Conservation (phyloP, 345 rosid species). For the Syzygium grande region DNA sequence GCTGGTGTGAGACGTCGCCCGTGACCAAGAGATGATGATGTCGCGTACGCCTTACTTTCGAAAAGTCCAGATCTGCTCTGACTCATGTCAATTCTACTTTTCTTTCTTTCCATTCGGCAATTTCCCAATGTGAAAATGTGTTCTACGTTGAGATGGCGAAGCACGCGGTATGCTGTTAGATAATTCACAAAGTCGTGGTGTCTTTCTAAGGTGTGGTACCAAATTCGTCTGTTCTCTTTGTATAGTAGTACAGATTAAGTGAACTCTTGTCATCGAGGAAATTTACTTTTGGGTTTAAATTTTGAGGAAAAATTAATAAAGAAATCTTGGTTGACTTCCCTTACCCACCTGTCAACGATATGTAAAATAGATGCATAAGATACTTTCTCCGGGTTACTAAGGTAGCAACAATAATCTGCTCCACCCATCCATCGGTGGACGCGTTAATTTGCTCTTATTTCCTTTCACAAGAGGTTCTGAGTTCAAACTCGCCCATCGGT, state of each 20-base stretch:
- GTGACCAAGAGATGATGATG: neutral
- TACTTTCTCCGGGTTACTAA: too few species aligned
- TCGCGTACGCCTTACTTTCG: neutral
- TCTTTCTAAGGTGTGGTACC: neutral
- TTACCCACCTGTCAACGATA: too few species aligned
- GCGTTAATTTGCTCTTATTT: too few species aligned
- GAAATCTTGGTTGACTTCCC: too few species aligned
- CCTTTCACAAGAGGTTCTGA: too few species aligned
- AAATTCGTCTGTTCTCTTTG: neutral
- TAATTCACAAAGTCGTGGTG: neutral
- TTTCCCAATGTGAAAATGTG: neutral
- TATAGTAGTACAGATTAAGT: neutral
- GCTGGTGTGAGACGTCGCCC: neutral
- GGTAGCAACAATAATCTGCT: too few species aligned
- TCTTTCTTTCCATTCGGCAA: neutral
- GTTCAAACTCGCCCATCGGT: too few species aligned
- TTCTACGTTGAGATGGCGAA: accelerated
- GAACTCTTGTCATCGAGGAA: neutral
- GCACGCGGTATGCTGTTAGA: neutral
- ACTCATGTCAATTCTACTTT: neutral
- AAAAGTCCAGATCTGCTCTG: neutral
- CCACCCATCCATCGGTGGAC: too few species aligned
- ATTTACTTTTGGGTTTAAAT: neutral
- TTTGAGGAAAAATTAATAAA: too few species aligned
- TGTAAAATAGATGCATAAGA: too few species aligned